Conservation (phyloP, 192 early-diverging fungal species). For the Backusella macrospora region DNA sequence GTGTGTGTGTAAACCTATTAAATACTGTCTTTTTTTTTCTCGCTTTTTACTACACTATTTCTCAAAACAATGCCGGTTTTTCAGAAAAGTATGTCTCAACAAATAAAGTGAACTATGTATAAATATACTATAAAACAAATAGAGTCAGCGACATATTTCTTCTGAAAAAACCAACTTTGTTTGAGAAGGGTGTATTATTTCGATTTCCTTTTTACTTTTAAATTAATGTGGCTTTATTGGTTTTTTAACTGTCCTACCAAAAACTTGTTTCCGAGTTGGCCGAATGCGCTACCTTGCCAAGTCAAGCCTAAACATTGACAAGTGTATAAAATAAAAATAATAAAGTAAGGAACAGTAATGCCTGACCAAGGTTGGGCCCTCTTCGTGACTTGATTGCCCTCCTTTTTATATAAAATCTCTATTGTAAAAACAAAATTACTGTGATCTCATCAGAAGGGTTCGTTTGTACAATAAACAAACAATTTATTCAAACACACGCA, state of each 20-base stretch:
- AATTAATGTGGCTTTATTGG: conserved; percentile 16
- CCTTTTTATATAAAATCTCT: not conserved
- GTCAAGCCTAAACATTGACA: conserved; percentile 4
- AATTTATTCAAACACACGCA: conserved; percentile 15
- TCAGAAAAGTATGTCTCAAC: too few relatives aligned
- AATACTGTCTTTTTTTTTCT: not conserved
- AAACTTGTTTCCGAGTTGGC: conserved; percentile 2
- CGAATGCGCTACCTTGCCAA: not conserved
- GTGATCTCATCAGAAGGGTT: conserved; percentile 27
- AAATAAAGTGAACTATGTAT: too few relatives aligned
- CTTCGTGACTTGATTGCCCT: not conserved
- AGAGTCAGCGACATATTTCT: too few relatives aligned
- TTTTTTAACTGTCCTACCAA: conserved; percentile 11
- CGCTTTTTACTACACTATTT: conserved; percentile 11
- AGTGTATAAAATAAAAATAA: not conserved
- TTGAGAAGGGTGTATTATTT: too few relatives aligned
- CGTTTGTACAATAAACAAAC: conserved; percentile 22
- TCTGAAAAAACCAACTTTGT: too few relatives aligned
- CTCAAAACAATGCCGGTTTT: too few relatives aligned
- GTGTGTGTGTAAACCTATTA: not conserved
- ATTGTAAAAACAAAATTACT: conserved; percentile 14
- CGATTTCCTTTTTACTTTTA: conserved; percentile 11
- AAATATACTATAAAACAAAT: too few relatives aligned
- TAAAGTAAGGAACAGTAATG: not conserved
- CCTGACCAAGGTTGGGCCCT: not conserved